phyloP scores from a whole-genome alignment of 352 stramenopile species.

The Aphanomyces stellatus region DNA sequence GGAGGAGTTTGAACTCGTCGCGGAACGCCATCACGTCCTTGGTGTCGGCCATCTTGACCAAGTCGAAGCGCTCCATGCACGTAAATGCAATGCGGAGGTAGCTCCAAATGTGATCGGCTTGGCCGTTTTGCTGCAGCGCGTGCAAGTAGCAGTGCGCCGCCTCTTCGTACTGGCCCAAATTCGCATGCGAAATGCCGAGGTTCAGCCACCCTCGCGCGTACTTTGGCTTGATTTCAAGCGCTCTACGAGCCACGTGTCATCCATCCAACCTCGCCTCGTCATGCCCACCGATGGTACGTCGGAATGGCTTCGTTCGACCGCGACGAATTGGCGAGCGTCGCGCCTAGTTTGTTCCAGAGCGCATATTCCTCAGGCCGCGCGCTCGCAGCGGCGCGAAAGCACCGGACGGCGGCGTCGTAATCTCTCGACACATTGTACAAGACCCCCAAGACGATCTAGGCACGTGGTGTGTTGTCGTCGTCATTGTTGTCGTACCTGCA shows the following conservation, averaged over 20 bases:
- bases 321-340: constrained; percentile 94
- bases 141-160: constrained; percentile 96
- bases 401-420: constrained; percentile 88
- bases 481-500: constrained; percentile 27
- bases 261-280: not conserved
- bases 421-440: constrained; percentile 97
- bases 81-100: constrained; percentile 98
- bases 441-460: constrained; percentile 92
- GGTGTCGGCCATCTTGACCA: constrained; percentile 88
- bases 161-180: constrained; percentile 92
- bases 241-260: too few species aligned
- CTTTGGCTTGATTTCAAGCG: constrained; percentile 93
- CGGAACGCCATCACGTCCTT: constrained; percentile 71
- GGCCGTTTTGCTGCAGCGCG: constrained; percentile 92
- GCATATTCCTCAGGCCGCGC: constrained; percentile 89
- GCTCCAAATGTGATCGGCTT: constrained; percentile 96
- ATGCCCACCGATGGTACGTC: constrained; percentile 80
- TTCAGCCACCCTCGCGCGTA: constrained; percentile 98
- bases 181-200: constrained; percentile 96
- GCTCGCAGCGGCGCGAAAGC: constrained; percentile 82
- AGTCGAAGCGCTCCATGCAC: constrained; percentile 94
- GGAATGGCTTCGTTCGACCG: constrained; percentile 89
- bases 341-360: constrained; percentile 97
- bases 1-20: constrained; percentile 77
- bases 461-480: constrained; percentile 23